Conservation (phyloP, 495 filamentous ascomycete genomes). For the Penicillium flavigenum region DNA sequence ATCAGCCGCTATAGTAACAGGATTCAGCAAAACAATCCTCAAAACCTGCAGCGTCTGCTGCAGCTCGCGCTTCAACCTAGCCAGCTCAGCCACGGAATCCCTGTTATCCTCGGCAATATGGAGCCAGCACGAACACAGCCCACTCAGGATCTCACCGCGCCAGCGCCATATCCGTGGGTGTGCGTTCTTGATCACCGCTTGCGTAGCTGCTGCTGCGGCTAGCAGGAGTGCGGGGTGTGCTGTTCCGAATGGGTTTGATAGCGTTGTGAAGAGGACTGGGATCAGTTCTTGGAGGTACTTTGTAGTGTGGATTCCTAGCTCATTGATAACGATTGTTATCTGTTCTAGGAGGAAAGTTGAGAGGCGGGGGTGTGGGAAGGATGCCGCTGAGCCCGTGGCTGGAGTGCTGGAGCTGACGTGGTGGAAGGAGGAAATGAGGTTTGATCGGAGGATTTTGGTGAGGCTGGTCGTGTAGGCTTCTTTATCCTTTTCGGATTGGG, state of each 20-base stretch:
- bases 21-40: conserved; percentile 39
- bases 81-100: conserved; percentile 13
- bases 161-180: conserved; percentile 70
- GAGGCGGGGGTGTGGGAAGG: conserved; percentile 43
- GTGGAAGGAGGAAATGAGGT: conserved; percentile 49
- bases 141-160: conserved; percentile 67
- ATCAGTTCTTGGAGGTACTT: conserved; percentile 75
- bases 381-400: conserved; percentile 45
- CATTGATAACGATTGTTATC: conserved; percentile 50
- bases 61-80: conserved; percentile 48
- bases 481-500: conserved; percentile 16
- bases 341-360: conserved; percentile 58
- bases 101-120: conserved; percentile 50
- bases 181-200: conserved; percentile 61
- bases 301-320: conserved; percentile 66
- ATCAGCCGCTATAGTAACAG: conserved; percentile 11
- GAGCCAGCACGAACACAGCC: conserved; percentile 65
- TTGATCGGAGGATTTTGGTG: conserved; percentile 38
- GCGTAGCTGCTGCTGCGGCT: conserved; percentile 52
- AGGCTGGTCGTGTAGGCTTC: conserved; percentile 24
- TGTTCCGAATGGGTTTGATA: conserved; percentile 69
- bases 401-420: conserved; percentile 51
- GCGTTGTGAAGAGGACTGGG: conserved; percentile 61
- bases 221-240: conserved; percentile 55
- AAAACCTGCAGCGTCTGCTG: conserved; percentile 37